phyloP scores from a whole-genome alignment of 768 basidiomycete species.

The Termitomyces sp. region DNA sequence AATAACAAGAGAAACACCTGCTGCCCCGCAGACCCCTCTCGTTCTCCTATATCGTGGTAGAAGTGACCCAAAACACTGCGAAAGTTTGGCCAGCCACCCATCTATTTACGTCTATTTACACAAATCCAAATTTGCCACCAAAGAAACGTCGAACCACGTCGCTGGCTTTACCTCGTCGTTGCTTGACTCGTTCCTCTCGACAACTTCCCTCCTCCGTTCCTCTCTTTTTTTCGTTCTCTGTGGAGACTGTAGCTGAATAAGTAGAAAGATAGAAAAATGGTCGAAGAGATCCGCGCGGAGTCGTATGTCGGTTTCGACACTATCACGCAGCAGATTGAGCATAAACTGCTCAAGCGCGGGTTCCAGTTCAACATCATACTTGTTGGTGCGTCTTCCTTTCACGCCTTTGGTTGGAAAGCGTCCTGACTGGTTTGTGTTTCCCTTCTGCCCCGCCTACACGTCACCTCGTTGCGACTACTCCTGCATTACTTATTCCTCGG shows the following conservation, averaged over 20 bases:
- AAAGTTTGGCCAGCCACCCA: conserved; percentile 7
- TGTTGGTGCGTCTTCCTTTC: conserved; percentile 59
- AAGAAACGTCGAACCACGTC: conserved; percentile 14
- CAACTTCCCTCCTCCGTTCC: not conserved
- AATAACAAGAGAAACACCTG: too few species aligned
- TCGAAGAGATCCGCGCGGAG: conserved; percentile 80
- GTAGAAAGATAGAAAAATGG: conserved; percentile 16
- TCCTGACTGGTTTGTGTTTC: not conserved
- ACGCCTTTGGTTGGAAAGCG: not conserved
- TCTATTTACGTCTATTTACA: conserved; percentile 13
- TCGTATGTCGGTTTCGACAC: conserved; percentile 98
- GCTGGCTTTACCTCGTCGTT: conserved; percentile 3
- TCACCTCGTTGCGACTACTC: not conserved
- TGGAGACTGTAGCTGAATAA: not conserved
- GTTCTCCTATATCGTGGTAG: not conserved
- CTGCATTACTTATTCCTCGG: not conserved
- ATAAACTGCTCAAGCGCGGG: conserved; percentile 97
- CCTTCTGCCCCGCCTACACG: not conserved
- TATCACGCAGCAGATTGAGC: conserved; percentile 96
- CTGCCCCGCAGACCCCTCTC: not conserved
- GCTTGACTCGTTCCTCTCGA: not conserved
- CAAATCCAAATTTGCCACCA: conserved; percentile 13
- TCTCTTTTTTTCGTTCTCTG: not conserved
- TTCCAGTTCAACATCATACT: conserved; percentile 99
- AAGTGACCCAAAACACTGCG: not conserved